Percentiles rank a stretch among this genome's conserved stretches.
These are phyloP conservation scores for Boletus sp. DNA, from an alignment of 768 basidiomycete genomes.

Conservation along the genomic window DNA sequence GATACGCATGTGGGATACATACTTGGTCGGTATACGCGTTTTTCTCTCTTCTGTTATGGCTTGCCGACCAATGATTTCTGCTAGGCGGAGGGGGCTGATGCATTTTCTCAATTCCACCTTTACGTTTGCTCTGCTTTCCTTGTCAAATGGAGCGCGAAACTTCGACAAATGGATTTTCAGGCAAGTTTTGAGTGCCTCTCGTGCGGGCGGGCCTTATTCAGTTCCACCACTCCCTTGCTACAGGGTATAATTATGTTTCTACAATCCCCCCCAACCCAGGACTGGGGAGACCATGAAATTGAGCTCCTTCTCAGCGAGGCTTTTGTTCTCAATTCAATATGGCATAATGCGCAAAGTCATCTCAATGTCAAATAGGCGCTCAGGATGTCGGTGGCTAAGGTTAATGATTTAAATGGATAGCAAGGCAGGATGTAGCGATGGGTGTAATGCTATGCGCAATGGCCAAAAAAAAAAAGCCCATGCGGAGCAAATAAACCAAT, in stretches of 20 bases:
- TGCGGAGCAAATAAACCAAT: not conserved
- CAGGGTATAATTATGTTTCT: slow-evolving; percentile 99
- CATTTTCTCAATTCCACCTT: slow-evolving; percentile 97
- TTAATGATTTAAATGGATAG: slow-evolving; percentile 5
- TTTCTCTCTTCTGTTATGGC: not conserved
- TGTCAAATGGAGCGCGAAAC: slow-evolving; percentile 89
- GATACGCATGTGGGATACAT: slow-evolving; percentile 99
- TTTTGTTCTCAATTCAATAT: slow-evolving; percentile 88
- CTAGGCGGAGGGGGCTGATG: slow-evolving; percentile 95
- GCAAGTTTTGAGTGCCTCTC: slow-evolving; percentile 38
- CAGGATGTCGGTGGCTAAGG: not conserved
- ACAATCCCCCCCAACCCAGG: slow-evolving; percentile 86
- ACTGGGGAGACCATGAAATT: slow-evolving; percentile 94
- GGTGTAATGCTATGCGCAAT: slow-evolving; percentile 22
- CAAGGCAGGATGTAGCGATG: slow-evolving; percentile 24
- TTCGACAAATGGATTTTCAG: slow-evolving; percentile 98
- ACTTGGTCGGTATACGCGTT: slow-evolving; percentile 61
- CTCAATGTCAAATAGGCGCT: slow-evolving; percentile 52
- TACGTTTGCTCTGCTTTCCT: slow-evolving; percentile 98
- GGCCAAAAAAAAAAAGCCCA: not conserved
- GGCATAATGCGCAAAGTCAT: slow-evolving; percentile 91
- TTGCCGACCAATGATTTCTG: not conserved
- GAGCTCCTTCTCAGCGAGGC: slow-evolving; percentile 95
- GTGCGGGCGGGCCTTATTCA: not conserved
- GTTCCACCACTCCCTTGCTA: not conserved